Conservation (phyloP, 2,329 filamentous ascomycete genomes). For the Clathrospora elynae region DNA sequence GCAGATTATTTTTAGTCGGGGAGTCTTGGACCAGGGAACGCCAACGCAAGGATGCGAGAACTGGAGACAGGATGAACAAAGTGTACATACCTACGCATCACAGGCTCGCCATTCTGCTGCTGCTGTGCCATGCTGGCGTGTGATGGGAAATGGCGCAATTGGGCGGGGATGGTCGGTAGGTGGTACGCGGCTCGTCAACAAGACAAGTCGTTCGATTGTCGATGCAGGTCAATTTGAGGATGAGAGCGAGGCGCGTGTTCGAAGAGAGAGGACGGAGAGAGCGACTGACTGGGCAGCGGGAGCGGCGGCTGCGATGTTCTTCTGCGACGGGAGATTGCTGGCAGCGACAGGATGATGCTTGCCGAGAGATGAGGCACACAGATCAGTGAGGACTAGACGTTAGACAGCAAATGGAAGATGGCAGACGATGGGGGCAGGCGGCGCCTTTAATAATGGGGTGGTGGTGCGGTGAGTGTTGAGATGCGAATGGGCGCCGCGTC, state of each 20-base stretch:
- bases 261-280: no score
- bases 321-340: no score
- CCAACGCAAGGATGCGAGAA: conserved; percentile 39
- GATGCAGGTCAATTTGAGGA: no score
- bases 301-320: no score
- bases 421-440: conserved; percentile 6
- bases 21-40: conserved; percentile 44
- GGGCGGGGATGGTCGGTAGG: conserved; percentile 1
- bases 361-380: no score
- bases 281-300: no score
- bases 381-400: no score
- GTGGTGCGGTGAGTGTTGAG: conserved; percentile 16
- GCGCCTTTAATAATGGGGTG: conserved; percentile 27
- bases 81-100: conserved; percentile 67
- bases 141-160: conserved; percentile 7
- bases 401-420: no score
- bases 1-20: conserved; percentile 46
- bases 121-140: conserved; percentile 44
- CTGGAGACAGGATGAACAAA: conserved; percentile 14
- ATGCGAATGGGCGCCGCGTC: conserved; percentile 12
- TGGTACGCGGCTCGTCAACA: no score
- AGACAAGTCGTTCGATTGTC: no score
- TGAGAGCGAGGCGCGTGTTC: no score
- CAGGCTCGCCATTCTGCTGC: conserved; percentile 55
- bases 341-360: no score